Conservation (phyloP, 345 rosid species). For the Melaleuca alternifolia region DNA sequence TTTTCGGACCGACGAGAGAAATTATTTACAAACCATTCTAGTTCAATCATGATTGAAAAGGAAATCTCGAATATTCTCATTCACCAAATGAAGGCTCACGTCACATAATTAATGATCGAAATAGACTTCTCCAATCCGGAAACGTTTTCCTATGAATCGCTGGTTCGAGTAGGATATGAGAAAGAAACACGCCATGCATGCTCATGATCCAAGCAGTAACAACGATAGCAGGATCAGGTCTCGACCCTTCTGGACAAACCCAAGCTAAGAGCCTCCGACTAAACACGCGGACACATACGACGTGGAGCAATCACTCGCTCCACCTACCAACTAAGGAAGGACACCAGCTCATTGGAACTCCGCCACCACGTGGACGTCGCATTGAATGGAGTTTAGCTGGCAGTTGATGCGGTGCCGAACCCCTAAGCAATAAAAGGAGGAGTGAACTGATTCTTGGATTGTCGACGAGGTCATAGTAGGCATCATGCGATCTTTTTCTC, state of each 20-base stretch:
- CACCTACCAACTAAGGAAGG: neutral
- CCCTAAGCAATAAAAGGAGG: neutral
- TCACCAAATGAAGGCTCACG: neutral
- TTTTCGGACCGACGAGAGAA: rapidly evolving
- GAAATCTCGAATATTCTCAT: neutral
- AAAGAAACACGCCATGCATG: neutral
- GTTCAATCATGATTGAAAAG: neutral
- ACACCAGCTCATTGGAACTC: neutral
- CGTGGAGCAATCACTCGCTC: neutral
- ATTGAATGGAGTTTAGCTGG: neutral
- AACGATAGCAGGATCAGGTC: neutral
- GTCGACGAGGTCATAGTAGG: neutral
- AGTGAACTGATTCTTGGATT: neutral
- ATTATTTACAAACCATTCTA: too few relatives aligned
- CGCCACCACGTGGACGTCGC: neutral
- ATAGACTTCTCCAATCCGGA: neutral
- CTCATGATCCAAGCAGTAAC: neutral
- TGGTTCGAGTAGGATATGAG: neutral
- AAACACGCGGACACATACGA: neutral
- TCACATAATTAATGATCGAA: neutral
- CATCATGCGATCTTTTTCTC: neutral
- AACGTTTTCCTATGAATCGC: neutral
- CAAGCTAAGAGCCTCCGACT: neutral
- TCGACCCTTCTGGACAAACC: neutral
- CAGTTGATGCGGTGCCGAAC: neutral